These are phyloP conservation scores for Lathyrus oleraceus DNA, from an alignment of 306 rosid genomes.

Conservation along the genomic window DNA sequence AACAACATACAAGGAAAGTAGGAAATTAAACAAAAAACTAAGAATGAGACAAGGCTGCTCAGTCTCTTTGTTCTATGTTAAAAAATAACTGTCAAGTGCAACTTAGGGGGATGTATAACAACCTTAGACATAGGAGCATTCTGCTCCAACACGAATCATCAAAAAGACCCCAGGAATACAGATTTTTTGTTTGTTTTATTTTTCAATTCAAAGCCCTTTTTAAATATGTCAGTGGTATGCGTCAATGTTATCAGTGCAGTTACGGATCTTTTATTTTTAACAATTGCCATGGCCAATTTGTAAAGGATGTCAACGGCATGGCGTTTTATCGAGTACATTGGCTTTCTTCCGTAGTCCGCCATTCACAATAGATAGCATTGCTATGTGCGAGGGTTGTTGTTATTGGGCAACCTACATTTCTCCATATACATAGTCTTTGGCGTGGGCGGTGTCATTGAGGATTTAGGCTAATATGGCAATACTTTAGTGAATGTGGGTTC, in stretches of 20 bases:
- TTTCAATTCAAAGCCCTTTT: background rate
- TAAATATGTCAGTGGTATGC: background rate
- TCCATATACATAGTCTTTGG: background rate
- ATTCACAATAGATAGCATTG: too few relatives aligned
- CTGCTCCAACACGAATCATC: background rate
- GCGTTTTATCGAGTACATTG: too few relatives aligned
- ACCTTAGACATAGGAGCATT: background rate
- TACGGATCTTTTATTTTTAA: too few relatives aligned
- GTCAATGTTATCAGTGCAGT: too few relatives aligned
- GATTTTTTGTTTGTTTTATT: background rate
- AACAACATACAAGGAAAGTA: background rate
- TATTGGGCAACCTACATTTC: background rate
- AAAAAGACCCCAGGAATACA: background rate
- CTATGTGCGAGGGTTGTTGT: background rate
- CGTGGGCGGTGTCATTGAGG: background rate
- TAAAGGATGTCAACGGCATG: too few relatives aligned
- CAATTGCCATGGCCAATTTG: too few relatives aligned
- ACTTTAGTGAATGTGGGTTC: background rate
- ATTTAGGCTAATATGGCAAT: background rate
- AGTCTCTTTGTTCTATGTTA: slow-evolving; percentile 2
- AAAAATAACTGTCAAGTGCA: background rate
- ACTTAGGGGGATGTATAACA: background rate
- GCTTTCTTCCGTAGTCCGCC: too few relatives aligned
- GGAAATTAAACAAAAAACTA: background rate
- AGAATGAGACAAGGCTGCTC: background rate